Conservation (phyloP, 83 land plant species). For the Picea engelmannii region DNA sequence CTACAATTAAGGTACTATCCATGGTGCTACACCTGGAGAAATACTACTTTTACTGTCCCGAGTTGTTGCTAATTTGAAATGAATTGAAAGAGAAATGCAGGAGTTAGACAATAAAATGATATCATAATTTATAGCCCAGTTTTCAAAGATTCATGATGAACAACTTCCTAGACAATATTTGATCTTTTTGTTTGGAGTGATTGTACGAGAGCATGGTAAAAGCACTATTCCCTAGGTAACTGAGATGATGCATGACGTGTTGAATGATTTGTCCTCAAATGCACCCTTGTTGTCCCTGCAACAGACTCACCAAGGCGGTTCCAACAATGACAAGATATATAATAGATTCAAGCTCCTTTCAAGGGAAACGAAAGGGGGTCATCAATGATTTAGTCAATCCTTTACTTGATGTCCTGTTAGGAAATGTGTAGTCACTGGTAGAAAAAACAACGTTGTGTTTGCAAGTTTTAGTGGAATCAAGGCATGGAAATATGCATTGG, state of each 20-base stretch:
- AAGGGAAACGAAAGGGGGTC: slow-evolving; percentile 56
- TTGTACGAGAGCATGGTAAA: slow-evolving; percentile 78
- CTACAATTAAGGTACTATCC: too few species aligned
- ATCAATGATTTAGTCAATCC: slow-evolving; percentile 71
- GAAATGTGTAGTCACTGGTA: slow-evolving; percentile 51
- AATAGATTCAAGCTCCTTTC: slow-evolving; percentile 65
- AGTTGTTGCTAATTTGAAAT: too few species aligned
- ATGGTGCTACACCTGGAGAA: too few species aligned
- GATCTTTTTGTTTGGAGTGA: slow-evolving; percentile 79
- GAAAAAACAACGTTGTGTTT: slow-evolving; percentile 86
- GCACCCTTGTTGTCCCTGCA: background rate
- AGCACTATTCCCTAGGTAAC: slow-evolving; percentile 76
- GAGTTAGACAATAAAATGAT: slow-evolving; percentile 56
- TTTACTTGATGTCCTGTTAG: slow-evolving; percentile 57
- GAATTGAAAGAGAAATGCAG: background rate
- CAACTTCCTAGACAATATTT: slow-evolving; percentile 47
- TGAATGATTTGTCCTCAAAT: slow-evolving; percentile 60
- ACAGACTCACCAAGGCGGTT: slow-evolving; percentile 41
- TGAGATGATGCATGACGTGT: slow-evolving; percentile 63
- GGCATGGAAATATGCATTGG: slow-evolving; percentile 45
- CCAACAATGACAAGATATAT: slow-evolving; percentile 80
- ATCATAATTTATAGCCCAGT: slow-evolving; percentile 61
- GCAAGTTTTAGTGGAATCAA: slow-evolving; percentile 81
- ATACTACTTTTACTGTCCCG: too few species aligned
- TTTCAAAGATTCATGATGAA: slow-evolving; percentile 62